These are phyloP conservation scores for Incumbomyces lentus DNA, from an alignment of 2,329 filamentous ascomycete genomes.

Conservation along the genomic window DNA sequence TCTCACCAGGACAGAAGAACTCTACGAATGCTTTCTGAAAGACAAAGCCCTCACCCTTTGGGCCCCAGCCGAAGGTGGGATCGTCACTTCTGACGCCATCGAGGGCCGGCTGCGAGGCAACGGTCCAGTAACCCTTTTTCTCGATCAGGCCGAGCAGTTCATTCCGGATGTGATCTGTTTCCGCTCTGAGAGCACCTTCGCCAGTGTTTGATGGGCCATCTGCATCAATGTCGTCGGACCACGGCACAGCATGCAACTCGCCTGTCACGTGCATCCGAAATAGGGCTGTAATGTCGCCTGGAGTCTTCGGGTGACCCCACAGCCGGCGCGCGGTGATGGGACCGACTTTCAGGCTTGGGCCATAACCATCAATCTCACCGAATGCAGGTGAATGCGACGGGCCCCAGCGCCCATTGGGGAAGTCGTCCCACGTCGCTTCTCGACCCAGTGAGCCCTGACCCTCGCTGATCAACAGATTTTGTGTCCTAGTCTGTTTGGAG, in stretches of 20 bases:
- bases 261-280: conserved; percentile 76
- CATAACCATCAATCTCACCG: conserved; percentile 96
- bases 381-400: conserved; percentile 88
- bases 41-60: conserved; percentile 72
- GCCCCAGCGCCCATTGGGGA: conserved; percentile 90
- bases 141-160: conserved; percentile 66
- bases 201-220: conserved; percentile 19
- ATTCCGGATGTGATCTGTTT: conserved; percentile 70
- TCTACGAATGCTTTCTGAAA: conserved; percentile 99
- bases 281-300: conserved; percentile 63
- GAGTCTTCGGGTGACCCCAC: conserved; percentile 68
- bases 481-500: conserved; percentile 64
- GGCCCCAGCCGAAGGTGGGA: conserved; percentile 83
- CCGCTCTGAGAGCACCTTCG: conserved; percentile 50
- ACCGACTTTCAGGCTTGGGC: conserved; percentile 85
- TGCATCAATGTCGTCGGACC: conserved; percentile 70
- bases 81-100: conserved; percentile 73
- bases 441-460: conserved; percentile 80
- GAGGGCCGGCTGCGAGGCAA: conserved; percentile 88
- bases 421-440: conserved; percentile 98
- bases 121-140: conserved; percentile 82
- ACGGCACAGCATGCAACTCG: conserved; percentile 71
- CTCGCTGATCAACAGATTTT: conserved; percentile 86
- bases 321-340: conserved; percentile 70
- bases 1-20: conserved; percentile 69